Evolutionary conservation across 1,284 basidiomycete genomes (phyloP), one percentile per base, ranked within the genome.

Genomic region (Naganishia albida): DNA sequence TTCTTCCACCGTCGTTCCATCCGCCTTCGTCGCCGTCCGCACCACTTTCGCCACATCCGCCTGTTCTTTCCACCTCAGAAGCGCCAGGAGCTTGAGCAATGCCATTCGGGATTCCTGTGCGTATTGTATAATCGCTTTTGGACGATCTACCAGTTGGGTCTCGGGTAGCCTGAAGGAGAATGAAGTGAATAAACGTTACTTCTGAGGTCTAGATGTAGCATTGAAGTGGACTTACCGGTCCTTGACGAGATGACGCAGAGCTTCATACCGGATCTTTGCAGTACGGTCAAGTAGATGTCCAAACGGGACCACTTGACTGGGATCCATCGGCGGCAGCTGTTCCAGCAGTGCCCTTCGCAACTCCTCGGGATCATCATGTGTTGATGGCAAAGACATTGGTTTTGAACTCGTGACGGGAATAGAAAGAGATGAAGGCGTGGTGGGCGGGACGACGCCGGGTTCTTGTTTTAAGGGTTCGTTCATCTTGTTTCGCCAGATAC

Each of bases 21-120:
- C 56, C 30, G 23, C 43, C 10, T 40, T 40, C 13, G 39, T 53
- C 20, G 25, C 49, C 28, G 40, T 48, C 30, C 20, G 49, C 18
- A 53, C 30, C 2, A 44, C 28, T 26, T 60, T 65, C 20, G 42
- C 51, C 34, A 62, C 56, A 40, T 65, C 64, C 10, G 56, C 64
- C 48, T 60, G 51, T 26, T 44, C 54, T 30, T 65, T 65, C 64
- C 64, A 65, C 20, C 53, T 53, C 13, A 65, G 20, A 4, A 65
- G 26, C 1, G 51, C 64, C 18, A 65, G 25, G 7, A 65, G 51
- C 34, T 65, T 65, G 15, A 65, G 30, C n/a, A 65, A 49, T 23
- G 64, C 64, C 42, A 59, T 60, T 55, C 64, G 42, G 12, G 64
- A 51, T 39, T 65, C 56, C 30, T 48, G 57, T n/a, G 56, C 64